These are phyloP conservation scores for Suhomyces vadensis DNA, from an alignment of 805 yeast genomes.

Conservation along the genomic window DNA sequence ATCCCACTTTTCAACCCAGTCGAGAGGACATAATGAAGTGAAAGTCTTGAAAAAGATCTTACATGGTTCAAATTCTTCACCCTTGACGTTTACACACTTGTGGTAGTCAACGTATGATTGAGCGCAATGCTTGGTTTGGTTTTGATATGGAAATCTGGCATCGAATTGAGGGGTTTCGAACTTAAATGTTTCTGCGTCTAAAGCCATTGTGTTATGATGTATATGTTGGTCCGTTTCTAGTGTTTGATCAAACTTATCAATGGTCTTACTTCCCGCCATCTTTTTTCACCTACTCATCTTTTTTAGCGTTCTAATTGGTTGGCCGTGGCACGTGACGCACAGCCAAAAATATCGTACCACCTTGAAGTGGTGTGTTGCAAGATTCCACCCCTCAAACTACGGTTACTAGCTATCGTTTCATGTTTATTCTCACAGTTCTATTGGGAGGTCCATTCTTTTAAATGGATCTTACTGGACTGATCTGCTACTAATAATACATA, in stretches of 20 bases:
- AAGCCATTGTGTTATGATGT: slow-evolving; percentile 19
- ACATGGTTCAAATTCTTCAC: slow-evolving; percentile 98
- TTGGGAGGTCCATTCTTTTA: slow-evolving; percentile 19
- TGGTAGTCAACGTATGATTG: slow-evolving; percentile 97
- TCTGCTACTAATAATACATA: slow-evolving; percentile 15
- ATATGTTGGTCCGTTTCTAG: not conserved
- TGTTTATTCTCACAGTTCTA: not conserved
- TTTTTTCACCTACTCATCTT: slow-evolving; percentile 8
- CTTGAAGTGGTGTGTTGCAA: slow-evolving; percentile 1
- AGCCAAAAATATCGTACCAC: not conserved
- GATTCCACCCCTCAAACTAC: not conserved
- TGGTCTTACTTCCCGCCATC: not conserved
- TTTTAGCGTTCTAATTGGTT: slow-evolving; percentile 12
- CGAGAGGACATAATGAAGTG: slow-evolving; percentile 80
- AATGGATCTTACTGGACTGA: slow-evolving; percentile 4
- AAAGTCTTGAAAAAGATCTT: slow-evolving; percentile 90
- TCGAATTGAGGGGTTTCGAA: slow-evolving; percentile 59
- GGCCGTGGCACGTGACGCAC: slow-evolving; percentile 5
- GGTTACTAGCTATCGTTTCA: not conserved
- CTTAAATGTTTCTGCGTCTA: slow-evolving; percentile 31
- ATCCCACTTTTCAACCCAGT: slow-evolving; percentile 87
- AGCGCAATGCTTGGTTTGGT: slow-evolving; percentile 98
- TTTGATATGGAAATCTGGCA: slow-evolving; percentile 94
- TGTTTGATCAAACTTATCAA: not conserved
- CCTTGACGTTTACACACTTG: slow-evolving; percentile 94